These are phyloP conservation scores for Boletus coccyginus DNA, from an alignment of 768 basidiomycete genomes.

Conservation along the genomic window DNA sequence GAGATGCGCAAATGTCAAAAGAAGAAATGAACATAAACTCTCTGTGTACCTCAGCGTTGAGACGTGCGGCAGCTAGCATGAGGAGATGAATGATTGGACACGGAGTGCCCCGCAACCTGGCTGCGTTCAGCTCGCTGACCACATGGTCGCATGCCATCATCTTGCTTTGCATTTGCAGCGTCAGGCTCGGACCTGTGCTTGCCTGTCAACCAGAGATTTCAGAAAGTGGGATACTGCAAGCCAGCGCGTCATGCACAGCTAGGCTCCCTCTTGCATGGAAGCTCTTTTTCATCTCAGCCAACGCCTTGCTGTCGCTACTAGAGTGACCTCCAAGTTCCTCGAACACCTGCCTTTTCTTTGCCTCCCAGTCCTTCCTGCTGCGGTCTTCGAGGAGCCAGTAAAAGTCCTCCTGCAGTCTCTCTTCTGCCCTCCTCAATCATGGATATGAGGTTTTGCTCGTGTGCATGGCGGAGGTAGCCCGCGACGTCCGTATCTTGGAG, in stretches of 20 bases:
- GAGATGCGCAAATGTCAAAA: constrained; percentile 1
- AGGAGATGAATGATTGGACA: constrained; percentile 76
- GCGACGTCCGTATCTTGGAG: constrained; percentile 93
- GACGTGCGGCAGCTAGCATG: constrained; percentile 61
- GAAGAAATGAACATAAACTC: neutral
- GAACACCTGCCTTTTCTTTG: constrained; percentile 81
- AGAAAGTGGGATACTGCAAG: neutral
- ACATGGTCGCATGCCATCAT: constrained; percentile 96
- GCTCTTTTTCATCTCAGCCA: constrained; percentile 61
- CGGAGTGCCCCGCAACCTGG: constrained; percentile 67
- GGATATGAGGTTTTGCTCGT: constrained; percentile 92
- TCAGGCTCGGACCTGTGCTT: constrained; percentile 52
- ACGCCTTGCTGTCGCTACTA: constrained; percentile 50
- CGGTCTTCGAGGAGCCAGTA: constrained; percentile 77
- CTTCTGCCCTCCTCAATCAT: constrained; percentile 89
- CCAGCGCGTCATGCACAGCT: constrained; percentile 38
- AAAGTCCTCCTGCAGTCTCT: constrained; percentile 82
- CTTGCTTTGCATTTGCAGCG: constrained; percentile 82
- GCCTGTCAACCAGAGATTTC: constrained; percentile 27
- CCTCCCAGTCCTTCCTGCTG: constrained; percentile 80
- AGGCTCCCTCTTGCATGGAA: constrained; percentile 55
- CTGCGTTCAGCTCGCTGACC: constrained; percentile 71
- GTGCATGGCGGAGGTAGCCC: constrained; percentile 91
- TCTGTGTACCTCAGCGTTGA: constrained; percentile 50
- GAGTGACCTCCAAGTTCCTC: constrained; percentile 81